phyloP scores from a whole-genome alignment of 208 protist species.

The Trypanosoma mega region DNA sequence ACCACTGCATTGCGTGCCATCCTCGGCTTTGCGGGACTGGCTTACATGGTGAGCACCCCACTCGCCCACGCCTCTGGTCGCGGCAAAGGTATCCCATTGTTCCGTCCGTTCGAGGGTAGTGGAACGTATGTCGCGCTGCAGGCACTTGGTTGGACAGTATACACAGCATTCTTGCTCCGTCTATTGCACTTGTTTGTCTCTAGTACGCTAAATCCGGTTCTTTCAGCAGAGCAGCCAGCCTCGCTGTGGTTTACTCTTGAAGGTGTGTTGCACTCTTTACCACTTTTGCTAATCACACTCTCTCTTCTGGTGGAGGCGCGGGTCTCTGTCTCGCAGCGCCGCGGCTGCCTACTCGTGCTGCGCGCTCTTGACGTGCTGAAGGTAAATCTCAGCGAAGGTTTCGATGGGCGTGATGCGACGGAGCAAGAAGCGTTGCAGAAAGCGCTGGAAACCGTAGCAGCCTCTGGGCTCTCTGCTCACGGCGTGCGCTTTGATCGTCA shows the following conservation, averaged over 20 bases:
- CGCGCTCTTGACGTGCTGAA: slow-evolving; percentile 40
- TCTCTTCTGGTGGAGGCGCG: slow-evolving; percentile 55
- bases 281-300: slow-evolving; percentile 66
- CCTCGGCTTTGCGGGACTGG: slow-evolving; percentile 33
- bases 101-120: slow-evolving; percentile 60
- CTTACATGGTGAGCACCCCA: slow-evolving; percentile 51
- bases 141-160: slow-evolving; percentile 76
- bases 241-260: slow-evolving; percentile 38
- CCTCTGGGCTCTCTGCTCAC: slow-evolving; percentile 6
- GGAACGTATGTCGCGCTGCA: slow-evolving; percentile 71
- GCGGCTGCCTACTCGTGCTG: slow-evolving; percentile 29
- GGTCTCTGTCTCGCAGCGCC: slow-evolving; percentile 17
- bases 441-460: slow-evolving; percentile 46
- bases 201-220: too few relatives aligned
- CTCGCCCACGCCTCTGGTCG: slow-evolving; percentile 59
- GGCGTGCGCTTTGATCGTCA: not conserved
- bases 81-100: slow-evolving; percentile 61
- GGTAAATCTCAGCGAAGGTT: slow-evolving; percentile 8
- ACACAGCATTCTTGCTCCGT: too few relatives aligned
- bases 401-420: slow-evolving; percentile 17
- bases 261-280: slow-evolving; percentile 57
- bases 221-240: not conserved
- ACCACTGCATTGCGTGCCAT: slow-evolving; percentile 28
- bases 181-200: too few relatives aligned
- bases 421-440: slow-evolving; percentile 42